A percentile compares a stretch with the other conserved stretches of the same genome.
Evolutionary conservation across 768 basidiomycete genomes (phyloP).

Genomic region (Kwoniella europaea): DNA sequence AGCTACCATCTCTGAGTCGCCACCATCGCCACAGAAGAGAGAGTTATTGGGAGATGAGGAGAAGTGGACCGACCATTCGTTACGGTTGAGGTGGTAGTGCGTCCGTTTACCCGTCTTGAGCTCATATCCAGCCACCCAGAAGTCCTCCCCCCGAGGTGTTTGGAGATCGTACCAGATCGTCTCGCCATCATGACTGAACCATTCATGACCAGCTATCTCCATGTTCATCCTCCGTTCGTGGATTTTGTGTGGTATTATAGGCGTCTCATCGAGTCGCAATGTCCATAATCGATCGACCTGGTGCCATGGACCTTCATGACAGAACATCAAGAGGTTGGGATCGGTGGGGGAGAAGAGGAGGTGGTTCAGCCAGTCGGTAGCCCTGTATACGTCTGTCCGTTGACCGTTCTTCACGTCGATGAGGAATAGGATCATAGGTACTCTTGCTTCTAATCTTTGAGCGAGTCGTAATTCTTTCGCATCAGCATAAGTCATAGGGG

Average conservation of each 20-base stretch:
- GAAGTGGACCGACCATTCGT: constrained; percentile 40
- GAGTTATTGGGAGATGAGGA: constrained; percentile 20
- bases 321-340: constrained; percentile 31
- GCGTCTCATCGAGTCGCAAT: constrained; percentile 14
- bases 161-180: constrained; percentile 37
- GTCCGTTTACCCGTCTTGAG: constrained; percentile 27
- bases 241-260: constrained; percentile 13
- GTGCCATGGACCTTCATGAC: constrained; percentile 40
- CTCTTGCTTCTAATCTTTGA: constrained; percentile 30
- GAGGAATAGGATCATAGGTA: constrained; percentile 29
- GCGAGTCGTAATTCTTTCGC: constrained; percentile 30
- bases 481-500: constrained; percentile 38
- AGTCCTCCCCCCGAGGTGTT: constrained; percentile 34
- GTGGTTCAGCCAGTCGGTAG: constrained; percentile 39
- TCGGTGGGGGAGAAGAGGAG: constrained; percentile 36
- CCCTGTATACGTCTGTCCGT: constrained; percentile 26
- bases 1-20: constrained; percentile 31
- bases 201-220: constrained; percentile 42
- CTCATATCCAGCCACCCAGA: constrained; percentile 36
- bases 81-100: constrained; percentile 23
- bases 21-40: constrained; percentile 35
- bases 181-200: constrained; percentile 29
- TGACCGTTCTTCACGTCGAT: constrained; percentile 25
- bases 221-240: constrained; percentile 35
- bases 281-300: constrained; percentile 35